These are phyloP conservation scores for Auricularia sp. DNA, from an alignment of 768 basidiomycete species.

Conservation along the genomic window DNA sequence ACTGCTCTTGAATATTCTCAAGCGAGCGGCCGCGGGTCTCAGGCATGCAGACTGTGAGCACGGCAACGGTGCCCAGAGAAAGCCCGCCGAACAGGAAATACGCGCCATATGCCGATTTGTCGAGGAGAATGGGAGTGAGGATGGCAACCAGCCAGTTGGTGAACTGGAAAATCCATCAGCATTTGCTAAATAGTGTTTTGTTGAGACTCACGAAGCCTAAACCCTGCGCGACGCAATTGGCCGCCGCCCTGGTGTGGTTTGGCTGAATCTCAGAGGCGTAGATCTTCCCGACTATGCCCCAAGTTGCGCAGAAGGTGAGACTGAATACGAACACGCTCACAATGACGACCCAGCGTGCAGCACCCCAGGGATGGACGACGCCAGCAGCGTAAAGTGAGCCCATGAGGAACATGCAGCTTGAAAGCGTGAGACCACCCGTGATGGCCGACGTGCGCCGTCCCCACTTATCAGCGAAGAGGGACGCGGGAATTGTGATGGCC, in stretches of 20 bases:
- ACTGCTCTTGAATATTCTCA: conserved; percentile 30
- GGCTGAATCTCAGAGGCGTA: conserved; percentile 40
- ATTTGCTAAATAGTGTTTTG: not conserved
- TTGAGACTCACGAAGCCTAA: conserved; percentile 28
- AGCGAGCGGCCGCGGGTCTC: conserved; percentile 36
- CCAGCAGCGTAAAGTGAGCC: conserved; percentile 34
- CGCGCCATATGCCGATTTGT: conserved; percentile 31
- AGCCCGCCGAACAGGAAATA: conserved; percentile 38
- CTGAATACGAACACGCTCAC: conserved; percentile 38
- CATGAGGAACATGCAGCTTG: conserved; percentile 29
- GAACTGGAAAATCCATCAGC: conserved; percentile 15
- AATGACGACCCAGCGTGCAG: conserved; percentile 31
- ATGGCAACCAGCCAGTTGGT: conserved; percentile 36
- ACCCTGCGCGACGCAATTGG: conserved; percentile 29
- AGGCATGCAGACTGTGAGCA: conserved; percentile 31
- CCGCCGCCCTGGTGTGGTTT: conserved; percentile 32
- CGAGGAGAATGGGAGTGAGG: conserved; percentile 37
- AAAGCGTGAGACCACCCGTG: conserved; percentile 31
- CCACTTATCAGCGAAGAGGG: conserved; percentile 30
- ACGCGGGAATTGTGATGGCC: conserved; percentile 27
- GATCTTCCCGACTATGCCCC: conserved; percentile 35
- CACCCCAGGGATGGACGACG: conserved; percentile 16
- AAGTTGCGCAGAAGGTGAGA: conserved; percentile 30
- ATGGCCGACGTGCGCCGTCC: conserved; percentile 31
- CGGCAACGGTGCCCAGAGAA: conserved; percentile 25